phyloP scores from a whole-genome alignment of 208 protist genomes.

The Trypanosoma lewisi region DNA sequence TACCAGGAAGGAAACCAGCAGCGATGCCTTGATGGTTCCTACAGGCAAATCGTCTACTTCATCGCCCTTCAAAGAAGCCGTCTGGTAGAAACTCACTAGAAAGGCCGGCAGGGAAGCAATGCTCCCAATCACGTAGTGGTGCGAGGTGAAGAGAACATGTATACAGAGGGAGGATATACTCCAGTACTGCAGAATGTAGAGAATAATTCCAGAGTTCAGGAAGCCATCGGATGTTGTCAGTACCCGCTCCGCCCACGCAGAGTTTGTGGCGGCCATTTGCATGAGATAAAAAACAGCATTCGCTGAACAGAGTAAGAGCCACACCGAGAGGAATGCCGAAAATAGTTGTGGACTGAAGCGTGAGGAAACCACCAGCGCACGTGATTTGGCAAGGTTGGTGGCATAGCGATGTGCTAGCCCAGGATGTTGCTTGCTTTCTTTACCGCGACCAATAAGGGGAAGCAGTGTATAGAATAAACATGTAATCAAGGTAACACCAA shows the following conservation, averaged over 20 bases:
- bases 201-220: background rate
- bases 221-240: background rate
- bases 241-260: background rate
- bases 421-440: background rate
- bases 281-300: slow-evolving; percentile 30
- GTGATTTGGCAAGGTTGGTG: slow-evolving; percentile 12
- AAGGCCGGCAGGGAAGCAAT: slow-evolving; percentile 33
- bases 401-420: background rate
- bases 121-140: slow-evolving; percentile 27
- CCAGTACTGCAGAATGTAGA: slow-evolving; percentile 34
- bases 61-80: slow-evolving; percentile 35
- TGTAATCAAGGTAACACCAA: slow-evolving; percentile 9
- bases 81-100: slow-evolving; percentile 48
- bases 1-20: slow-evolving; percentile 35
- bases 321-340: slow-evolving; percentile 9
- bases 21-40: slow-evolving; percentile 40
- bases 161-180: slow-evolving; percentile 34
- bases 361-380: slow-evolving; percentile 19
- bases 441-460: background rate
- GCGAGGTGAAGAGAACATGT: slow-evolving; percentile 35
- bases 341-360: slow-evolving; percentile 7
- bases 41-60: slow-evolving; percentile 40
- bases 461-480: slow-evolving; percentile 9
- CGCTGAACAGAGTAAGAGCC: slow-evolving; percentile 17
- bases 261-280: slow-evolving; percentile 8